phyloP scores from a whole-genome alignment of 1,284 basidiomycete species.

The Porodaedalea pini region DNA sequence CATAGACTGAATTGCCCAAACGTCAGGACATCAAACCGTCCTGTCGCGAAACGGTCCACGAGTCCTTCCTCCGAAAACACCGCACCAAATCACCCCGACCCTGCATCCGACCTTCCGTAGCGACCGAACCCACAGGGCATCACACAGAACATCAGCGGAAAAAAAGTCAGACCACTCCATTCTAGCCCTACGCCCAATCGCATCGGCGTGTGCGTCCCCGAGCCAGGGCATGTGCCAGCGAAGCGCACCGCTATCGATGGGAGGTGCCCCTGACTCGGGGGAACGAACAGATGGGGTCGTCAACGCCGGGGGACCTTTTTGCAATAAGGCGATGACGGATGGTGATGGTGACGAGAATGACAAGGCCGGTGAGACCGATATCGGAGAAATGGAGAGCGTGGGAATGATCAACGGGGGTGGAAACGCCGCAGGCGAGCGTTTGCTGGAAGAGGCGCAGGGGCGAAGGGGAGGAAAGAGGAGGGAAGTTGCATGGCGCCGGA shows the following conservation, averaged over 20 bases:
- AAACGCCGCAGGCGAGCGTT: not conserved
- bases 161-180: not conserved
- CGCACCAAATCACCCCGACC: not conserved
- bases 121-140: not conserved
- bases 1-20: not conserved
- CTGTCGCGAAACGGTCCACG: not conserved
- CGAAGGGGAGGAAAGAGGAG: not conserved
- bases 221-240: slow-evolving; percentile 3
- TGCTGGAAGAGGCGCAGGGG: not conserved
- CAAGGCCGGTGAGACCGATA: not conserved
- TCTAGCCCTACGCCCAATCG: not conserved
- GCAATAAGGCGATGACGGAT: not conserved
- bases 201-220: slow-evolving; percentile 8
- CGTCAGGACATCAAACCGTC: not conserved
- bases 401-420: not conserved
- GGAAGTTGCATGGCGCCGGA: no score
- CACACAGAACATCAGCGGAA: not conserved
- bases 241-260: slow-evolving; percentile 1
- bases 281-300: not conserved
- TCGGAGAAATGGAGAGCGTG: slow-evolving; percentile 3
- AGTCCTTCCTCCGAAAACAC: not conserved
- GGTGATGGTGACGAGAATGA: not conserved
- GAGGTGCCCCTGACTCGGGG: slow-evolving; percentile 14
- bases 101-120: not conserved
- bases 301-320: no score